phyloP scores from a whole-genome alignment of 2,329 filamentous ascomycete genomes.

The Diatrype stigma region DNA sequence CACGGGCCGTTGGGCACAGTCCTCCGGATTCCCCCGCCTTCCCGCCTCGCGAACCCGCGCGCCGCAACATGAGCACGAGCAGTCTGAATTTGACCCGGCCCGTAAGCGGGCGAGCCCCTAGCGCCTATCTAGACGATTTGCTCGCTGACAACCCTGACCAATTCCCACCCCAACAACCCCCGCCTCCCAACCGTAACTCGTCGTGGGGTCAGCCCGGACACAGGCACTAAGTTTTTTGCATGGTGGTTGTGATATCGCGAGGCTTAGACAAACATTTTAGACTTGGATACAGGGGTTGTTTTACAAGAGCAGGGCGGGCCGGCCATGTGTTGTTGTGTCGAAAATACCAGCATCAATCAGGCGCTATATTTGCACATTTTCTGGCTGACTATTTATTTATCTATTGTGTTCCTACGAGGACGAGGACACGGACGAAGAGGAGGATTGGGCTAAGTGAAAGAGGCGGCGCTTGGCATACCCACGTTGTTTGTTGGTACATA shows the following conservation, averaged over 20 bases:
- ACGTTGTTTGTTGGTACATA: no score
- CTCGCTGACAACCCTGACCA: conserved; percentile 67
- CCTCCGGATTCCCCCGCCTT: conserved; percentile 63
- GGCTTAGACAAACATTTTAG: background rate
- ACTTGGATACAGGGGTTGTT: no score
- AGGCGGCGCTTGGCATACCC: no score
- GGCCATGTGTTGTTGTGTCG: no score
- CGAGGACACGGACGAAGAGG: no score
- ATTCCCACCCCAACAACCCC: conserved; percentile 38
- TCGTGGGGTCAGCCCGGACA: conserved; percentile 17
- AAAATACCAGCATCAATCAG: no score
- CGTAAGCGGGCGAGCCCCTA: conserved; percentile 71
- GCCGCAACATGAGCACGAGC: conserved; percentile 54
- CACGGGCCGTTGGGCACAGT: conserved; percentile 44
- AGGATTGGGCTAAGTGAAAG: no score
- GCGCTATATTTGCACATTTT: no score
- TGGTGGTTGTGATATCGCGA: background rate
- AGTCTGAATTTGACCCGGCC: conserved; percentile 63
- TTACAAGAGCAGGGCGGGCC: no score
- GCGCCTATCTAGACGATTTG: conserved; percentile 84
- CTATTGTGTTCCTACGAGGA: no score
- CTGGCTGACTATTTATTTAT: no score
- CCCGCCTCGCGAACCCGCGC: conserved; percentile 33
- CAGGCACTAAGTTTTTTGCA: conserved; percentile 8
- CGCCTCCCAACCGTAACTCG: conserved; percentile 8